Conservation (phyloP, 2,329 filamentous ascomycete genomes). For the Aureobasidium sp. region DNA sequence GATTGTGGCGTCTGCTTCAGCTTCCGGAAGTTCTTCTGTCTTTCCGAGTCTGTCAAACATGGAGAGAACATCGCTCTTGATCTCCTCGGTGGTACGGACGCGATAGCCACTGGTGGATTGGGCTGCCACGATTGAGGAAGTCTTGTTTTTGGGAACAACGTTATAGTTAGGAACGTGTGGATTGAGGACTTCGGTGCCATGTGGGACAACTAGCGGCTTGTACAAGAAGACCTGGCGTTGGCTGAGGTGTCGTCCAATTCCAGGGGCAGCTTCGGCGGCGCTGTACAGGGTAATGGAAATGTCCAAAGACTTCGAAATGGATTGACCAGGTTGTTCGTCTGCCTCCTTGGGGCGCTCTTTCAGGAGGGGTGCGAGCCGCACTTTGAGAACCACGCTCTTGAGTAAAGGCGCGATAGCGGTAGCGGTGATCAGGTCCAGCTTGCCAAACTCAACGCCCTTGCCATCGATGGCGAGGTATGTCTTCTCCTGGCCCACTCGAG, state of each 20-base stretch:
- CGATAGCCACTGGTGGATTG: constrained; percentile 22
- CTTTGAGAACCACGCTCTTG: constrained; percentile 49
- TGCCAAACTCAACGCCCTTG: constrained; percentile 62
- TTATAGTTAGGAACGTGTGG: constrained; percentile 52
- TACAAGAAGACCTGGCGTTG: constrained; percentile 59
- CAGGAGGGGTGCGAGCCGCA: constrained; percentile 67
- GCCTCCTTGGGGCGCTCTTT: constrained; percentile 53
- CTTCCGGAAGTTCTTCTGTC: constrained; percentile 64
- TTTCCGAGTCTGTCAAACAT: constrained; percentile 81
- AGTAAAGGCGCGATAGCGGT: constrained; percentile 62
- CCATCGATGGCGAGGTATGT: constrained; percentile 65
- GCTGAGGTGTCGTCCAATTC: constrained; percentile 59
- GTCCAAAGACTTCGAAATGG: constrained; percentile 51
- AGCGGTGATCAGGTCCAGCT: constrained; percentile 60
- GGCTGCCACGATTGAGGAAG: not conserved
- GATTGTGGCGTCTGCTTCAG: constrained; percentile 55
- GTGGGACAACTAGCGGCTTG: constrained; percentile 53
- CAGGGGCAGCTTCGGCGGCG: constrained; percentile 53
- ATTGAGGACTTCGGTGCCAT: constrained; percentile 64
- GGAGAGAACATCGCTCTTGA: constrained; percentile 71
- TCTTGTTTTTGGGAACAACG: constrained; percentile 11
- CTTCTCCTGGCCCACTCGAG: constrained; percentile 37
- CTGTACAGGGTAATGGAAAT: constrained; percentile 75
- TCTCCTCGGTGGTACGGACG: constrained; percentile 69
- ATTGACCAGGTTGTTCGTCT: constrained; percentile 56